Percentiles rank a stretch among this genome's conserved stretches.
Conservation (phyloP, 768 basidiomycete species). For the Boletus coccyginus region DNA sequence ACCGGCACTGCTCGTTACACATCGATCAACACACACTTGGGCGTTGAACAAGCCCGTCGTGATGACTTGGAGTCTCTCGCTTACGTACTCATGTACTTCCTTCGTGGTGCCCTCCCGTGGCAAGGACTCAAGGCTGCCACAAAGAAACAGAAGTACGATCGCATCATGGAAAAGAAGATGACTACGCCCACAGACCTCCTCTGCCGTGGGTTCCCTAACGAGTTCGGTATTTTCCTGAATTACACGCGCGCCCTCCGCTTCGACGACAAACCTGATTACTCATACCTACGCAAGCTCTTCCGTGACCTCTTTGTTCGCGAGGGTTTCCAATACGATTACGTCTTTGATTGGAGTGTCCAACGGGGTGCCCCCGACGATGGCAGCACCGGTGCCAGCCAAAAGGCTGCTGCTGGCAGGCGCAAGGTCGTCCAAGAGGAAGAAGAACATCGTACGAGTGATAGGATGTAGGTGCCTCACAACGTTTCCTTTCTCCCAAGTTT, state of each 20-base stretch:
- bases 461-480: constrained; percentile 61
- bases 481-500: constrained; percentile 13
- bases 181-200: constrained; percentile 95
- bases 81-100: constrained; percentile 99
- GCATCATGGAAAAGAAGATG: constrained; percentile 99
- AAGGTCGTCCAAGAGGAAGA: constrained; percentile 87
- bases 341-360: constrained; percentile 98
- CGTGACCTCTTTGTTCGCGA: constrained; percentile 96
- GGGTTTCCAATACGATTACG: constrained; percentile 98
- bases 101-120: constrained; percentile 97
- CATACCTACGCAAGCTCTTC: constrained; percentile 99
- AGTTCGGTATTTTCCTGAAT: constrained; percentile 99
- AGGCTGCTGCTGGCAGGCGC: constrained; percentile 59
- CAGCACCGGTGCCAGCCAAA: constrained; percentile 57
- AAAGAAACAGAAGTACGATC: constrained; percentile 99
- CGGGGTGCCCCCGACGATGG: constrained; percentile 68
- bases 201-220: constrained; percentile 99
- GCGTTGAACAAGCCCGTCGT: constrained; percentile 96
- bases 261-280: constrained; percentile 99
- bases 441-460: constrained; percentile 75
- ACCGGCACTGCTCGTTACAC: constrained; percentile 99
- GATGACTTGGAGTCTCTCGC: constrained; percentile 98
- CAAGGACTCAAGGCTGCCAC: constrained; percentile 99
- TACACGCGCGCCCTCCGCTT: constrained; percentile 98
- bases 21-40: constrained; percentile 98